These are phyloP conservation scores for Pythium pectinolyticum DNA, from an alignment of 352 stramenopile species.

Conservation along the genomic window DNA sequence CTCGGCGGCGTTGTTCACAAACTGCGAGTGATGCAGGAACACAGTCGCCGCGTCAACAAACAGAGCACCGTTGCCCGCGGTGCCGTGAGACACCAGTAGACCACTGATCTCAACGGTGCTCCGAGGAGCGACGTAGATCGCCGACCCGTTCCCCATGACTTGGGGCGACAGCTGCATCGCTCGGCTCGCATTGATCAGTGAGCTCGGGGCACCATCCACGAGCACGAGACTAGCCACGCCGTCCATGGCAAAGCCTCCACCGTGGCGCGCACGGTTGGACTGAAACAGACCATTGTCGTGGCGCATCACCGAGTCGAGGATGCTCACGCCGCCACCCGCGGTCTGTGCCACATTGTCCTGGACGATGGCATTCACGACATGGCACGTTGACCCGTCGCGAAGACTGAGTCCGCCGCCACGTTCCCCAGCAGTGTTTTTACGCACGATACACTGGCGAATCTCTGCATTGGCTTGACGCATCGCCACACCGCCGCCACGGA, in stretches of 20 bases:
- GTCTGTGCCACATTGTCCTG: constrained; percentile 10
- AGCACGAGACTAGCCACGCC: not conserved
- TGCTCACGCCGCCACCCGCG: constrained; percentile 6
- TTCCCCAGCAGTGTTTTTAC: not conserved
- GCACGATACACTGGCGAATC: constrained; percentile 6
- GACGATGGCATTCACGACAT: not conserved
- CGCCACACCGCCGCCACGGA: constrained; percentile 5
- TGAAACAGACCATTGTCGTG: not conserved
- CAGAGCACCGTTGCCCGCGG: constrained; percentile 3
- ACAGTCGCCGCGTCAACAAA: constrained; percentile 16
- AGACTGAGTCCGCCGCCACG: constrained; percentile 12
- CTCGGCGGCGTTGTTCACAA: constrained; percentile 12
- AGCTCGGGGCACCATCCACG: not conserved
- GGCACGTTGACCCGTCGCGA: constrained; percentile 1
- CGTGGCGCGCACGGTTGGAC: not conserved
- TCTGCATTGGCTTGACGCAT: not conserved
- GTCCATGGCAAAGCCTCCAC: constrained; percentile 5
- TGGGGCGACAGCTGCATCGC: not conserved
- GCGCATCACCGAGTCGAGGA: constrained; percentile 4
- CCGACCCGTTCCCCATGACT: constrained; percentile 11
- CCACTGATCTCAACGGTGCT: not conserved
- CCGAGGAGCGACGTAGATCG: constrained; percentile 5
- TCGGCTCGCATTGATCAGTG: constrained; percentile 2
- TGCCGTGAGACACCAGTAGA: constrained; percentile 6
- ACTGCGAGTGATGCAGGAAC: not conserved